Base-by-base conservation (phyloP, 148 eudicot genomes). In the Cornus suecica region DNA sequence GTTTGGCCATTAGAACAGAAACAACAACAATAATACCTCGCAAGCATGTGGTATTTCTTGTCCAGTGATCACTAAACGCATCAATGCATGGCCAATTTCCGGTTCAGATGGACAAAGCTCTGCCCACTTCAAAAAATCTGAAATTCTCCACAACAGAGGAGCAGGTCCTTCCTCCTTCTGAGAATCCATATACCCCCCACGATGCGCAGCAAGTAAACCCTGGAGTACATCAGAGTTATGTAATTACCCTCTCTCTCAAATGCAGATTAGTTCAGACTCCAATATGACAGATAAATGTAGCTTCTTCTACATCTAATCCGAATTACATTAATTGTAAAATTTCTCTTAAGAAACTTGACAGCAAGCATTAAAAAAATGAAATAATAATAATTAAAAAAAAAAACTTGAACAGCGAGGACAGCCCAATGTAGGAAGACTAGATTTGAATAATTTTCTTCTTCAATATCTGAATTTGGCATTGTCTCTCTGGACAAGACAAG, bases 141-240 rank as follows among this genome's bases (percentile, higher is more conserved):
- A 89, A 84, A 91, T 90, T 83, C 99, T 90, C 99, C 99, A 95
- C 68, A 95, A 77, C 76, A 95, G 81, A 68, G 99, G 99, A 78
- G 99, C 94, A 81, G 99, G 99, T 41, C 99, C 99, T 83, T 95
- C 99, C 75, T 95, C 99, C 82, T 87, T 91, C 79, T 95, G 99
- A 64, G 90, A 88, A 80, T 95, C 99, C 83, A 95, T 95, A 84
- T 95, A 95, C 56, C 97, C 99, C 74, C 99, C 99, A 70, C 99
- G 99, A 85, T 95, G 99, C 54, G 99, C 99, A 71, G 99, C 99
- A 72, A 95, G 82, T 72, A 95, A 85, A 78, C 99, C 99, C 99
- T 95, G 86, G 26, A 76, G 66, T 51, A 83, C 51, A 80, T 74
- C 27, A 74, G 66, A 27, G 23, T 60, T 30, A 65, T 4, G 11